phyloP scores from a whole-genome alignment of 2,329 filamentous ascomycete species.

The Achaetomium macrosporum region DNA sequence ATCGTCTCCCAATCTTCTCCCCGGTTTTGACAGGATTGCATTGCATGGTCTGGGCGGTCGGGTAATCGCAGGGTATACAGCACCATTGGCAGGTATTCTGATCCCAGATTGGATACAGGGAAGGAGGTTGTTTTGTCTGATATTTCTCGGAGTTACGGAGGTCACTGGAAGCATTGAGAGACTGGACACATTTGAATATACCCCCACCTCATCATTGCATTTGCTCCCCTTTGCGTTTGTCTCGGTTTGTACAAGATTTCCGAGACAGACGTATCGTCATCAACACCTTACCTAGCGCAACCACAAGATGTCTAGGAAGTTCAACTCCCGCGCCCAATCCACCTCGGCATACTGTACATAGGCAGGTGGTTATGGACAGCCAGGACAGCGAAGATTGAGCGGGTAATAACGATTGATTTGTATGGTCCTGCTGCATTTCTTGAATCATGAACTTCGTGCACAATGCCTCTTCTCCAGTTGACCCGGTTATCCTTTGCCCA shows the following conservation, averaged over 20 bases:
- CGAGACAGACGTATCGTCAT: no score
- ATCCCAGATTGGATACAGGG: background rate
- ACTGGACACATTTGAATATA: constrained; percentile 7
- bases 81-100: constrained; percentile 1
- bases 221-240: no score
- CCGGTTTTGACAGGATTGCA: constrained; percentile 12
- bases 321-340: no score
- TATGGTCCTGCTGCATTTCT: background rate
- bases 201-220: no score
- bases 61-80: constrained; percentile 4
- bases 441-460: background rate
- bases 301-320: no score
- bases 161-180: background rate
- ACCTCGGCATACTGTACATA: no score
- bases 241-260: no score
- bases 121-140: constrained; percentile 1
- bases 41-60: constrained; percentile 1
- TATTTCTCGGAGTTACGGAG: background rate
- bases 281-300: no score
- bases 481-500: background rate
- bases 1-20: background rate
- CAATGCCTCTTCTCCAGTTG: background rate
- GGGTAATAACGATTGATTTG: background rate
- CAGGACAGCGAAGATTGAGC: no score
- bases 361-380: no score